phyloP scores from a whole-genome alignment of 2,329 filamentous ascomycete genomes.

The Stachybotrys chartarum region DNA sequence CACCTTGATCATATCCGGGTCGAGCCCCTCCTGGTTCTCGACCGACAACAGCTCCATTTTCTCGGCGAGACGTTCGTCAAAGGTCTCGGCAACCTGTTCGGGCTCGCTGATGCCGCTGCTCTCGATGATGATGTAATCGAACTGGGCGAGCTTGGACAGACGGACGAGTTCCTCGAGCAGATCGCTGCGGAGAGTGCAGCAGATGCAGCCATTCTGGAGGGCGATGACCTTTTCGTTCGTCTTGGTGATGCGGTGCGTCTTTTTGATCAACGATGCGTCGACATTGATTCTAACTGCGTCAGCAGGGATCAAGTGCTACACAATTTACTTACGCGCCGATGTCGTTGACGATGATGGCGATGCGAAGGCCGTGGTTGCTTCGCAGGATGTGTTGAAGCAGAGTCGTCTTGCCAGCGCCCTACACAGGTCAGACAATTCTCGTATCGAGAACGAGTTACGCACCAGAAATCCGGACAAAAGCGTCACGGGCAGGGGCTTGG shows the following conservation, averaged over 20 bases:
- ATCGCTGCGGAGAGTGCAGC: conserved; percentile 66
- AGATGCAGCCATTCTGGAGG: conserved; percentile 69
- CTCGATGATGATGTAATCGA: conserved; percentile 68
- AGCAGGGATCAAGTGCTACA: neutral
- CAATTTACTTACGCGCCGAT: conserved; percentile 45
- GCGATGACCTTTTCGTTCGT: conserved; percentile 59
- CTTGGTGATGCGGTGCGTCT: conserved; percentile 47
- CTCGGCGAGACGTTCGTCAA: conserved; percentile 49
- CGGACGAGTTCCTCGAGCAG: conserved; percentile 62
- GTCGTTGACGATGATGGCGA: conserved; percentile 69
- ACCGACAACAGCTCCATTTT: conserved; percentile 30
- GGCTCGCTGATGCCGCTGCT: conserved; percentile 67
- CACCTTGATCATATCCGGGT: conserved; percentile 25
- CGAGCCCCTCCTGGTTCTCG: conserved; percentile 20
- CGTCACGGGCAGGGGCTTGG: conserved; percentile 23
- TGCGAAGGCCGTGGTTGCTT: conserved; percentile 58
- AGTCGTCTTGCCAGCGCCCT: conserved; percentile 67
- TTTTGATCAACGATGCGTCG: conserved; percentile 54
- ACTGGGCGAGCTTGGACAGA: conserved; percentile 51
- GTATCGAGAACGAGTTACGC: neutral
- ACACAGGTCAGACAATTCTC: neutral
- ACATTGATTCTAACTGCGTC: conserved; percentile 46
- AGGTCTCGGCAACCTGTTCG: conserved; percentile 68
- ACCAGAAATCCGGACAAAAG: conserved; percentile 27
- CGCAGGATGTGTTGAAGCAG: conserved; percentile 62